Percentiles rank a stretch among this genome's conserved stretches.
Conservation (phyloP, 2,329 filamentous ascomycete genomes). For the Achaetomium macrosporum region DNA sequence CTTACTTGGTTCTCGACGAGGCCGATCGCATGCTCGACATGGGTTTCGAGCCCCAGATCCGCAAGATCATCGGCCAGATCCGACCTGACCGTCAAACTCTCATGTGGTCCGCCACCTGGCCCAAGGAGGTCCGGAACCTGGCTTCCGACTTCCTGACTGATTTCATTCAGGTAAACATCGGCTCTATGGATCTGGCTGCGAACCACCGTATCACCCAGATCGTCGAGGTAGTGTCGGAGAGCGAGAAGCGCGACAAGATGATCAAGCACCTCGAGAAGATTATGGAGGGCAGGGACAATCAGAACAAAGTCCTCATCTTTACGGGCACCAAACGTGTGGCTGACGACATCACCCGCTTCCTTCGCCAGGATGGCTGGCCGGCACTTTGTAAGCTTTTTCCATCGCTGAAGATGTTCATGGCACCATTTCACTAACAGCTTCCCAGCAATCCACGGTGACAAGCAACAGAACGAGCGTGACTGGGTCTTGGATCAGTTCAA, state of each 20-base stretch:
- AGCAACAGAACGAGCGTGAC: slow-evolving; percentile 98
- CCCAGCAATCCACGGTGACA: slow-evolving; percentile 93
- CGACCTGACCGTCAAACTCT: slow-evolving; percentile 97
- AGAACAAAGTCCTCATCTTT: slow-evolving; percentile 95
- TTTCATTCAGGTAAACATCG: slow-evolving; percentile 98
- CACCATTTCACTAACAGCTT: slow-evolving; percentile 32
- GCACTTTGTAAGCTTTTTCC: slow-evolving; percentile 71
- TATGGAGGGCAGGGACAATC: slow-evolving; percentile 90
- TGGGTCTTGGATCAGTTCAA: slow-evolving; percentile 99
- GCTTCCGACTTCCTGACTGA: slow-evolving; percentile 87
- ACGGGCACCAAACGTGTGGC: slow-evolving; percentile 91
- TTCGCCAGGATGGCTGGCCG: slow-evolving; percentile 96
- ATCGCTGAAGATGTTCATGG: slow-evolving; percentile 33
- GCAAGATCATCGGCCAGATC: slow-evolving; percentile 97
- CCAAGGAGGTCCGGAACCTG: slow-evolving; percentile 92
- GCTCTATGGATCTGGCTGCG: slow-evolving; percentile 90
- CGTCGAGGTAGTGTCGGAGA: slow-evolving; percentile 91
- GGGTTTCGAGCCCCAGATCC: slow-evolving; percentile 99
- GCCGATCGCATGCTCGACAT: slow-evolving; percentile 99
- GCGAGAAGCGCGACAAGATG: slow-evolving; percentile 97
- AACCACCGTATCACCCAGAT: slow-evolving; percentile 98
- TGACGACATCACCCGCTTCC: slow-evolving; percentile 94
- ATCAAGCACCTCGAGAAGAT: slow-evolving; percentile 96
- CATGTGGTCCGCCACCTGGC: slow-evolving; percentile 99
- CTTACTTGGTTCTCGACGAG: slow-evolving; percentile 96